These are phyloP conservation scores for Vaccinium myrtillus DNA, from an alignment of 148 eudicot species.

Conservation along the genomic window DNA sequence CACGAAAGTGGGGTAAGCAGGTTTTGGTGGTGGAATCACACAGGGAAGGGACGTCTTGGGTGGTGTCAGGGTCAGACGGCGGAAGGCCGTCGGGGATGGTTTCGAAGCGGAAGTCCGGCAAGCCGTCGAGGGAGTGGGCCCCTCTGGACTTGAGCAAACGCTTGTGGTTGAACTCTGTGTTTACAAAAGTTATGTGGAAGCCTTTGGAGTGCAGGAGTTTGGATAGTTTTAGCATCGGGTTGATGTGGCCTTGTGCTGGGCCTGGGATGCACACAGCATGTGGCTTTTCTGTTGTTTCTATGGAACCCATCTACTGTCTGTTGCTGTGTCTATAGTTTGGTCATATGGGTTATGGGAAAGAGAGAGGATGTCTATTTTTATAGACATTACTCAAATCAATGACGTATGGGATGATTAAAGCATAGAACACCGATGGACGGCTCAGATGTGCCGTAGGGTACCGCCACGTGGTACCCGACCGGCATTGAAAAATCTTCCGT, in stretches of 20 bases:
- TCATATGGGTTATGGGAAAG: no score
- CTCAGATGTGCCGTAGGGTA: no score
- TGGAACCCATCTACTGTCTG: neutral
- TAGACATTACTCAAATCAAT: no score
- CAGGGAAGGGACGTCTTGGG: neutral
- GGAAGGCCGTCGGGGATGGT: slow-evolving; percentile 1
- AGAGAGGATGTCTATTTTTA: no score
- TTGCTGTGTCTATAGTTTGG: no score
- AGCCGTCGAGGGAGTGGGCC: neutral
- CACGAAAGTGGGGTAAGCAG: neutral
- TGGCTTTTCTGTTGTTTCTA: neutral
- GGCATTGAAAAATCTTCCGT: no score
- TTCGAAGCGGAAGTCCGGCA: neutral
- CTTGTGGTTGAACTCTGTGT: neutral
- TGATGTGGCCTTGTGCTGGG: neutral
- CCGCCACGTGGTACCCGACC: no score
- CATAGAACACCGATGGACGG: no score
- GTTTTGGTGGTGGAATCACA: neutral
- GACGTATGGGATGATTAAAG: no score
- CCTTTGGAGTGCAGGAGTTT: neutral
- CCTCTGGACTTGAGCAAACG: neutral
- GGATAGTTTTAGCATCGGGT: neutral
- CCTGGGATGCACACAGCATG: neutral
- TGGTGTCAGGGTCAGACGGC: neutral
- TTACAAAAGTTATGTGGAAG: neutral